Evolutionary conservation across 768 basidiomycete genomes (phyloP), one percentile per base, ranked within the genome.

Genomic region (Mycena rebaudengoi): DNA sequence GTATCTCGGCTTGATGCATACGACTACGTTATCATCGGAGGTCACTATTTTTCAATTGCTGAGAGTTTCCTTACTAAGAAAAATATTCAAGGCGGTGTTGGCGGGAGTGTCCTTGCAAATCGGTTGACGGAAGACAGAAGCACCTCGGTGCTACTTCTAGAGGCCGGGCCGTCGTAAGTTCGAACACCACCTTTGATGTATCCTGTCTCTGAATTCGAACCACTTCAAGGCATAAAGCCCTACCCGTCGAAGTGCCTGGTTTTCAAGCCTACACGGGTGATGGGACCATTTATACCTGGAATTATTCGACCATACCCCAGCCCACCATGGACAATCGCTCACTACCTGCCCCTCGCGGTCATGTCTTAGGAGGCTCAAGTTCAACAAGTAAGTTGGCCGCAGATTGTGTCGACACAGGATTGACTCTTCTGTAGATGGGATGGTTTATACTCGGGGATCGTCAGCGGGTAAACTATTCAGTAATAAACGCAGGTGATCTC

Each of bases 391-490:
- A 20, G 62, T 52, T 12, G 5, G 12, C 18, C 39, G 11, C 14
- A 25, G 18, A 20, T 39, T 26, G 5, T 46, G 32, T 62, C 44
- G 28, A 51, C 14, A 23, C 25, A 14, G 29, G 3, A n/a, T 33
- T 26, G 35, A 37, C 35, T 37, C 35, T 37, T 37, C 35, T 37
- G 35, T 37, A 75, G 73, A 75, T 57, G 63, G 60, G 14, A 73
- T 75, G 71, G 61, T 70, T 3, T 80, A 76, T 45, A 76, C 77
- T 12, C 75, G 77, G 7, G 78, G 78, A 26, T 71, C 76, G 1
- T 50, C 66, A 20, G 75, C 77, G 7, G 79, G 35, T 37, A 37
- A 37, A 18, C 35, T 37, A 37, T 37, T 37, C 35, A 18, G 10
- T 37, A 37, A 37, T 37, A 18, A 10, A 37, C 10, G 35, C 18